Evolutionary conservation across 2,329 filamentous ascomycete genomes (phyloP).

Genomic region (Colletotrichum simmondsii): DNA sequence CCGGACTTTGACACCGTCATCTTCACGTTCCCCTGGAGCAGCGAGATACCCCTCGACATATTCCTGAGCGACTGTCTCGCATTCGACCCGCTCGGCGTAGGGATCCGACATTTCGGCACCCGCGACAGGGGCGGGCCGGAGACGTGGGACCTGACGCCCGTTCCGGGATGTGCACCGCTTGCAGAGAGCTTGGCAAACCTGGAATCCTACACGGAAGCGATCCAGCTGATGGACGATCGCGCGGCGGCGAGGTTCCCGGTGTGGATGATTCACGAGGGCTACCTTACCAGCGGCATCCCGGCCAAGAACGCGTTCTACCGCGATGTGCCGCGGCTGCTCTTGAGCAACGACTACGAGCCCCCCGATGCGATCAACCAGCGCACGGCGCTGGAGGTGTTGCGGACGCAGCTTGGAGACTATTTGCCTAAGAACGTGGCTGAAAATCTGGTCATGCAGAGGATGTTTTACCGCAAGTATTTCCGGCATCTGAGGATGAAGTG

Average conservation of each 20-base stretch:
- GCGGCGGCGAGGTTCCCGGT: slow-evolving; percentile 30
- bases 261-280: slow-evolving; percentile 35
- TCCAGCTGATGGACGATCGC: slow-evolving; percentile 34
- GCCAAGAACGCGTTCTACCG: slow-evolving; percentile 29
- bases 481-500: slow-evolving; percentile 33
- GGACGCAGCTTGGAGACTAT: slow-evolving; percentile 18
- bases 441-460: slow-evolving; percentile 31
- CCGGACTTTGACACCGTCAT: slow-evolving; percentile 37
- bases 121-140: slow-evolving; percentile 30
- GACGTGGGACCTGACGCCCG: slow-evolving; percentile 34
- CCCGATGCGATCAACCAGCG: slow-evolving; percentile 28
- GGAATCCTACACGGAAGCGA: slow-evolving; percentile 31
- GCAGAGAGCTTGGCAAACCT: slow-evolving; percentile 28
- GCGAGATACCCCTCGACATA: slow-evolving; percentile 33
- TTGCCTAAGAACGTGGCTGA: slow-evolving; percentile 16
- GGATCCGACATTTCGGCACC: slow-evolving; percentile 32
- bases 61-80: slow-evolving; percentile 33
- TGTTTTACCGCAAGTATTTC: slow-evolving; percentile 35
- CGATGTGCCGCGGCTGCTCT: slow-evolving; percentile 21
- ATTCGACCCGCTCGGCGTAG: slow-evolving; percentile 30
- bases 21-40: slow-evolving; percentile 35
- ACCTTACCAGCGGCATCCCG: slow-evolving; percentile 27
- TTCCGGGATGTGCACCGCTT: slow-evolving; percentile 28
- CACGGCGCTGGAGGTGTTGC: slow-evolving; percentile 20
- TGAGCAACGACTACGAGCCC: slow-evolving; percentile 31